These are phyloP conservation scores for Pythium brachiatum DNA, from an alignment of 352 stramenopile genomes.

Conservation along the genomic window DNA sequence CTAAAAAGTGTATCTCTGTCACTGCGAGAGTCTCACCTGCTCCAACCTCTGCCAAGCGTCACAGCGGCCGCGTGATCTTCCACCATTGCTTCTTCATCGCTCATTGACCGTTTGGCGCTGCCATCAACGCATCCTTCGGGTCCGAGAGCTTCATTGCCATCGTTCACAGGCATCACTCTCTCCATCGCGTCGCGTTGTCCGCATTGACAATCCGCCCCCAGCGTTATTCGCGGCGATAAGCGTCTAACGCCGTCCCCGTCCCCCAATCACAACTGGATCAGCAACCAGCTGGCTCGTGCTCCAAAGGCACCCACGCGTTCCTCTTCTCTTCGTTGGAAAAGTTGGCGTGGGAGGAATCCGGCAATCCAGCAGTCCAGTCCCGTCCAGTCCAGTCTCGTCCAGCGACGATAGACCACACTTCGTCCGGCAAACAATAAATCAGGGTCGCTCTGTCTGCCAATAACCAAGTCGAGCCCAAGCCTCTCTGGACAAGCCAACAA, in stretches of 20 bases:
- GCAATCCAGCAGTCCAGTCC: not conserved
- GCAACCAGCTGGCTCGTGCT: not conserved
- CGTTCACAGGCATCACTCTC: not conserved
- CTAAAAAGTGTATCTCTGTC: constrained; percentile 12
- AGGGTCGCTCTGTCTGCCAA: constrained; percentile 1
- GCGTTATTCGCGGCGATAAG: not conserved
- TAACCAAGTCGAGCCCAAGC: not conserved
- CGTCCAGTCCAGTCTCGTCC: not conserved
- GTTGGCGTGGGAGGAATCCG: not conserved
- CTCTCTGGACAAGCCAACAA: not conserved
- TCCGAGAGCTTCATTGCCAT: not conserved
- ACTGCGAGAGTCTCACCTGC: not conserved
- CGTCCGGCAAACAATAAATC: constrained; percentile 1
- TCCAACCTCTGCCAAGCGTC: constrained; percentile 2
- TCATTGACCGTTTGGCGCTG: constrained; percentile 2
- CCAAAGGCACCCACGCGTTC: not conserved
- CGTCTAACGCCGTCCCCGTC: not conserved
- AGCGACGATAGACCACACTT: not conserved
- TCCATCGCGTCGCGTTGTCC: not conserved
- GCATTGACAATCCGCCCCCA: too few species aligned
- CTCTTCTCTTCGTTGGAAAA: not conserved
- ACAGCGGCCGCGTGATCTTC: not conserved
- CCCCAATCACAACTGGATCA: not conserved
- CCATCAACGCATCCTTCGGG: not conserved
- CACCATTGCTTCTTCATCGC: not conserved